Base-by-base conservation (phyloP, 2,329 filamentous ascomycete genomes). In the Fusarium sp. region DNA sequence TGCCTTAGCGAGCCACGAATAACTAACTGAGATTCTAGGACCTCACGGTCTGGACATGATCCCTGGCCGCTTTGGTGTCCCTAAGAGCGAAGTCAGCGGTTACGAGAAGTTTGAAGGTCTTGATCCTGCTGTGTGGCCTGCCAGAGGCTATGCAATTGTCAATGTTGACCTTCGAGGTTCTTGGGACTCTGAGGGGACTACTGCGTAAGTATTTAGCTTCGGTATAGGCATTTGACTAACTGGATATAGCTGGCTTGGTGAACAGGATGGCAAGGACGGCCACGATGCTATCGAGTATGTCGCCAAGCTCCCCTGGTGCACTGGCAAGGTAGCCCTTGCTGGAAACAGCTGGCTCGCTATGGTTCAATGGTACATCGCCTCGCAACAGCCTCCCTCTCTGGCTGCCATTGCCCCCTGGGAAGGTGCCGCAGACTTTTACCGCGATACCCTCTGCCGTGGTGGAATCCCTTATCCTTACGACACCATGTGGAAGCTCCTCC, bases 361-460 rank as follows among this genome's bases (percentile, higher is more conserved):
- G n/a, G 35, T 52, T 1, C 62, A 69, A 37, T 57, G 54, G 54
- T 69, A 67, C 65, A 10, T 41, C 58, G 10, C 24, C 65, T 10
- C 39, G 24, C 7, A 58, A 43, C 6, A 37, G 31, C 54, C 54
- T 11, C 71, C 65, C 1, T 33, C 37, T 4, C 43, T 73, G 2
- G 72, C 65, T 11, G 69, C 71, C 2, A 73, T 73, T 9, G 69
- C 69, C 2, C 71, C 71, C 0, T 73, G 66, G 71, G 69, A 72
- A 18, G 56, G 65, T 2, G 65, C 50, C 5, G 61, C 41, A 0
- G 65, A 71, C 24, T 35, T 65, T 5, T 74, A 68, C 18, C 64
- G 71, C 1, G 77, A 82, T 45, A 74, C 69, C 0, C 63, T 79
- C 31, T 75, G 64, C 8, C 75, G 79, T 2, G 79, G 79, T 0